Conservation (phyloP, 2,329 filamentous ascomycete species). For the Clarireedia monteithiana region DNA sequence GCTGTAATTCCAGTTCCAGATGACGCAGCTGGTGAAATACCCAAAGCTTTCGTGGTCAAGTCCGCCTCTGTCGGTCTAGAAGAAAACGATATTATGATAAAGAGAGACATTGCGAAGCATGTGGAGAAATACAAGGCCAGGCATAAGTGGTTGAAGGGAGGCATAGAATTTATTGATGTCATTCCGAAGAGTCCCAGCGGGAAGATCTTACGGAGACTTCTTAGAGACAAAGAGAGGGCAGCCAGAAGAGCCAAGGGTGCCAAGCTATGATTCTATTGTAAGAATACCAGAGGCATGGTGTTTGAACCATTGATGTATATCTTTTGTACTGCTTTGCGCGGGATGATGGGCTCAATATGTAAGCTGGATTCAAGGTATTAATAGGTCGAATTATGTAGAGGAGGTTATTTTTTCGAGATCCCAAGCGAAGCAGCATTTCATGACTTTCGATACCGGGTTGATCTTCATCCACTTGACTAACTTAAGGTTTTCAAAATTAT, state of each 20-base stretch:
- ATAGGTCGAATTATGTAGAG: too few relatives aligned
- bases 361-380: background rate
- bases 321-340: too few relatives aligned
- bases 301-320: too few relatives aligned
- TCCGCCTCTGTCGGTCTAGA: constrained; percentile 38
- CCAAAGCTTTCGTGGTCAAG: constrained; percentile 60
- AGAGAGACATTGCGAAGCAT: constrained; percentile 46
- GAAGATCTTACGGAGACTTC: constrained; percentile 61
- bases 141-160: constrained; percentile 60
- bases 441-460: too few relatives aligned
- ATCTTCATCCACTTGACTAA: too few relatives aligned
- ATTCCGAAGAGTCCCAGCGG: constrained; percentile 69
- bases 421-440: too few relatives aligned
- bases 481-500: too few relatives aligned
- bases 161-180: constrained; percentile 54
- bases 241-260: constrained; percentile 54
- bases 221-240: constrained; percentile 69
- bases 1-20: constrained; percentile 69
- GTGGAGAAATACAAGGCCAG: constrained; percentile 60
- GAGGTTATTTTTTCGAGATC: too few relatives aligned
- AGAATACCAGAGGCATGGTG: background rate
- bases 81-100: constrained; percentile 44
- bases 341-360: too few relatives aligned
- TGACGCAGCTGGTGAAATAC: constrained; percentile 54
- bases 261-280: background rate